Conservation (phyloP, 2,329 filamentous ascomycete species). For the Cephalotrichum gorgonifer region DNA sequence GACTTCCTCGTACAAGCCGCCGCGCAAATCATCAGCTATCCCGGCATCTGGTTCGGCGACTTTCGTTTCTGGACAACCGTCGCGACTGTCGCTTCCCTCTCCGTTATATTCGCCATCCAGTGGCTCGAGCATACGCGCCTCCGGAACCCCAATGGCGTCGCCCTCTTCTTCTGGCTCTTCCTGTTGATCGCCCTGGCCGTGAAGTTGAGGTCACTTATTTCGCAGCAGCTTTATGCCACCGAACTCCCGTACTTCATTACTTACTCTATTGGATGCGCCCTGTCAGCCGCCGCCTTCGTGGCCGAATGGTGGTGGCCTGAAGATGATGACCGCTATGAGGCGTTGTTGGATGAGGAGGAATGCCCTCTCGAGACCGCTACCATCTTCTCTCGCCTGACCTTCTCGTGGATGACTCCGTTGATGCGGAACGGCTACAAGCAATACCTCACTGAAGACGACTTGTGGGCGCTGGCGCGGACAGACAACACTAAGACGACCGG, state of each 20-base stretch:
- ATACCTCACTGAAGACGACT: conserved; percentile 85
- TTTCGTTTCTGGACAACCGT: conserved; percentile 79
- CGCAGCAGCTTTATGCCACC: conserved; percentile 59
- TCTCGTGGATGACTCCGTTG: conserved; percentile 97
- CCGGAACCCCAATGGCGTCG: conserved; percentile 76
- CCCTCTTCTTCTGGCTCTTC: conserved; percentile 86
- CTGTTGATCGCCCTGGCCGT: conserved; percentile 68
- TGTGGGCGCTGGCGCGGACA: conserved; percentile 78
- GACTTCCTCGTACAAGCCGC: conserved; percentile 62
- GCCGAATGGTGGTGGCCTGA: conserved; percentile 86
- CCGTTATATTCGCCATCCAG: conserved; percentile 68
- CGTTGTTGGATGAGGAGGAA: conserved; percentile 48
- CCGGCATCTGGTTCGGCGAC: conserved; percentile 63
- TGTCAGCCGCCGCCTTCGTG: conserved; percentile 60
- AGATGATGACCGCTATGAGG: conserved; percentile 42
- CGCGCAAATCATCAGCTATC: conserved; percentile 63
- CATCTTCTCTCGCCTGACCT: conserved; percentile 86
- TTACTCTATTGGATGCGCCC: conserved; percentile 61
- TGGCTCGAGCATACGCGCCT: conserved; percentile 79
- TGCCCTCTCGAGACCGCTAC: conserved; percentile 83
- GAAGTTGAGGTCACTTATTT: conserved; percentile 78
- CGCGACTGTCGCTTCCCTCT: conserved; percentile 60
- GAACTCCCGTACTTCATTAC: conserved; percentile 66
- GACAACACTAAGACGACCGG: conserved; percentile 73
- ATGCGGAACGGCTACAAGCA: conserved; percentile 93